These are phyloP conservation scores for Ustilago loliicola DNA, from an alignment of 1,284 basidiomycete genomes.

Conservation along the genomic window DNA sequence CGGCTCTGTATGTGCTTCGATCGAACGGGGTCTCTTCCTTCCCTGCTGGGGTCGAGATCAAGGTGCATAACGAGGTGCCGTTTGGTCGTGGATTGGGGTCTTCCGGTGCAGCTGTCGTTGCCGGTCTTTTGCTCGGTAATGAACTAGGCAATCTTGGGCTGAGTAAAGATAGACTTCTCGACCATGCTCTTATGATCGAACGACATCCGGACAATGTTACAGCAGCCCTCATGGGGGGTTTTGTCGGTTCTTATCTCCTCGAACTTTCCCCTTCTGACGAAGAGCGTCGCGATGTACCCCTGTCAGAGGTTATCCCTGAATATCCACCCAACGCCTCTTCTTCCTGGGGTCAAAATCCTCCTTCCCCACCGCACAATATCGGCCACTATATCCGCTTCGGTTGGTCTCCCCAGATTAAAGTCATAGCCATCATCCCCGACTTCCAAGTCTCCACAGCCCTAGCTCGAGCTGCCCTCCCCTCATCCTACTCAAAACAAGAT, in stretches of 20 bases:
- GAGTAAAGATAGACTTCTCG: slow-evolving; percentile 81
- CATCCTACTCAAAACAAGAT: slow-evolving; percentile 87
- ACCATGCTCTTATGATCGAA: slow-evolving; percentile 99
- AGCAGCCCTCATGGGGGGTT: slow-evolving; percentile 94
- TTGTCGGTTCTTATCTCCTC: slow-evolving; percentile 95
- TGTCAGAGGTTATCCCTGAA: slow-evolving; percentile 96
- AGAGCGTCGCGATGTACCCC: slow-evolving; percentile 87
- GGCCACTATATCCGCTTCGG: slow-evolving; percentile 94
- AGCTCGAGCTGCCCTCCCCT: slow-evolving; percentile 88
- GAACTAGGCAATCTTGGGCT: slow-evolving; percentile 83
- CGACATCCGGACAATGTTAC: slow-evolving; percentile 99
- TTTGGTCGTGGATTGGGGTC: slow-evolving; percentile 97
- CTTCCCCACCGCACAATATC: slow-evolving; percentile 87
- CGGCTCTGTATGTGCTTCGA: slow-evolving; percentile 95
- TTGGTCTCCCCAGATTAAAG: slow-evolving; percentile 89
- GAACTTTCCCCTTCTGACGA: slow-evolving; percentile 76
- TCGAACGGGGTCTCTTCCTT: slow-evolving; percentile 83
- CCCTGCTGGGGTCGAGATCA: slow-evolving; percentile 76
- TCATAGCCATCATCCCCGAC: slow-evolving; percentile 92
- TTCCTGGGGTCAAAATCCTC: slow-evolving; percentile 89
- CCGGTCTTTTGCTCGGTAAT: slow-evolving; percentile 90
- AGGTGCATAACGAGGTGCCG: slow-evolving; percentile 92
- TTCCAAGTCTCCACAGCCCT: slow-evolving; percentile 98
- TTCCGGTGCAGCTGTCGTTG: slow-evolving; percentile 97
- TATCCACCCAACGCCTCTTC: slow-evolving; percentile 92